Evolutionary conservation across 1,139 yeast species (phyloP), one percentile per base, ranked within the genome.

Genomic region (Yamadazyma conglobata): DNA sequence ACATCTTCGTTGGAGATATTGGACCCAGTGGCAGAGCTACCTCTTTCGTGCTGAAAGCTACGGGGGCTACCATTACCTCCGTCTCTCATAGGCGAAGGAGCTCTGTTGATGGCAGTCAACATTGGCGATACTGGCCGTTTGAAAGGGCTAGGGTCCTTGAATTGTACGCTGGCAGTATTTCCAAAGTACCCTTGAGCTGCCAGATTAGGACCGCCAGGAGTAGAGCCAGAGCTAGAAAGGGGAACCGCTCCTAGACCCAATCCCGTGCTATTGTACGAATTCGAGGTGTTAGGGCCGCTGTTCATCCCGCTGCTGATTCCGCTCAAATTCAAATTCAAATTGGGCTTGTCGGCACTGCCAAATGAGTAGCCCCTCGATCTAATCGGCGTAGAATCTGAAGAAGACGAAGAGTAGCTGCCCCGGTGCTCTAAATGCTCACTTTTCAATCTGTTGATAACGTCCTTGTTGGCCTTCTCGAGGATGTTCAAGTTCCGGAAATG

Each of bases 401-500:
- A 64, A 2, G 70, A 57, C 6, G 65, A 57, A 11, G 77, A 64
- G 35, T 60, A 60, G 40, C 72, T 65, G 35, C 55, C 54, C 15
- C 73, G 41, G 40, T 67, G 74, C 42, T 79, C 85, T 39, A 79
- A 45, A 56, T 86, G 95, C 52, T 91, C 97, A 27, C 71, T 79
- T 48, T 87, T 85, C 48, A 93, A 70, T 41, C 95, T 64, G 48
- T 85, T 85, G 37, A 93, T 86, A 10, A 86, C 89, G 56, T 89
- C 97, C 51, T 86, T 87, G 50, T 93, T 93, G 11, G 96, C 97
- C 48, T 84, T 85, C 47, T 91, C 98, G 39, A 93, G 67, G 4
- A 93, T 93, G 9, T 91, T 80, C 40, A 93, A 62, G 52, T 93
- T 93, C 45, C 96, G 71, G 58, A 86, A 93, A 39, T 86, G 81